phyloP scores from a whole-genome alignment of 1,284 basidiomycete species.

The Sporisorium graminicola region DNA sequence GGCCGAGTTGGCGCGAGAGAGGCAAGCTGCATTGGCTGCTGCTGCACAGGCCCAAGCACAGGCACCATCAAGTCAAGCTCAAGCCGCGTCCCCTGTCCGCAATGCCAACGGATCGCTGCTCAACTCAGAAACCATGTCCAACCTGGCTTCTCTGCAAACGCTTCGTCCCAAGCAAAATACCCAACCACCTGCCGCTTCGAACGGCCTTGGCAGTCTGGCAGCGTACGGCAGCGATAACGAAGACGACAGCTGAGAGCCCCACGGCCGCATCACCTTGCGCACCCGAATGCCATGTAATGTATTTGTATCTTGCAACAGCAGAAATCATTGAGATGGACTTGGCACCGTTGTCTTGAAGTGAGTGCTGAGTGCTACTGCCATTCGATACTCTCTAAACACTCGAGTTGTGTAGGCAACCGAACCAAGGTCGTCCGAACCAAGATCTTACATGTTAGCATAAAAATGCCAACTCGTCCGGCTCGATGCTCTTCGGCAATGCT shows the following conservation, averaged over 20 bases:
- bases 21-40: conserved; percentile 26
- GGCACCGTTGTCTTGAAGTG: not conserved
- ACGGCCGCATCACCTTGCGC: not conserved
- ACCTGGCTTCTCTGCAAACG: conserved; percentile 41
- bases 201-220: conserved; percentile 55
- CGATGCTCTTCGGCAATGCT: not conserved
- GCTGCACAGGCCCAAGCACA: conserved; percentile 1
- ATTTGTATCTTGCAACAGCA: conserved; percentile 8
- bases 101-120: conserved; percentile 26
- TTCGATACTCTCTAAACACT: not conserved
- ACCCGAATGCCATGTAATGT: not conserved
- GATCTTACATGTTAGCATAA: conserved; percentile 1
- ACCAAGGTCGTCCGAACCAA: not conserved
- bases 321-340: too few species aligned
- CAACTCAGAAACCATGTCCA: conserved; percentile 48
- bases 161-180: conserved; percentile 21
- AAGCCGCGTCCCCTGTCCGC: not conserved
- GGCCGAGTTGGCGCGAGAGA: conserved; percentile 54
- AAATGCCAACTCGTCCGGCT: not conserved
- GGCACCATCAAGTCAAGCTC: conserved; percentile 2
- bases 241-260: conserved; percentile 23
- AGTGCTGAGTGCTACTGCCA: not conserved
- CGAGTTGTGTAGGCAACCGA: not conserved
- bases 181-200: conserved; percentile 8
- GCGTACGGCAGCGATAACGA: conserved; percentile 66